Evolutionary conservation across 1,284 basidiomycete species (phyloP).

Genomic region (Moesziomyces sp.): DNA sequence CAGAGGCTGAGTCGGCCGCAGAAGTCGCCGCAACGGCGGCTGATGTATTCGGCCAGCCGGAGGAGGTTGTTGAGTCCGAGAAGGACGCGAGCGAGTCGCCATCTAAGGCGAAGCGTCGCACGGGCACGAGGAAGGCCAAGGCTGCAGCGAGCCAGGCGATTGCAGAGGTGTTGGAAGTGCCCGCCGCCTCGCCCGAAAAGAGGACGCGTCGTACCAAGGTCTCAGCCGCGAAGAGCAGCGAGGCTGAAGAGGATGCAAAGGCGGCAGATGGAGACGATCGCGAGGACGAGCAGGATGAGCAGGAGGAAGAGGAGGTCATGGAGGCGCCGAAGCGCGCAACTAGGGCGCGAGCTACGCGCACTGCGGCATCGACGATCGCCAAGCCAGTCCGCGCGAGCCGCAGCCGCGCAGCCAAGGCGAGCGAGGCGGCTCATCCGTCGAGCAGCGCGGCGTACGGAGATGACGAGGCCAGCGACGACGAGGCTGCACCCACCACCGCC

Average conservation of each 20-base stretch:
- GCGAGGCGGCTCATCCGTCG: slow-evolving; percentile 10
- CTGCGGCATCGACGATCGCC: slow-evolving; percentile 1
- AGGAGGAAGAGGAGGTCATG: slow-evolving; percentile 3
- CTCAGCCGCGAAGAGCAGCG: slow-evolving; percentile 3
- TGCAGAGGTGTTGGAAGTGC: slow-evolving; percentile 2
- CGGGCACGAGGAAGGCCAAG: slow-evolving; percentile 27
- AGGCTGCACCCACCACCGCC: neutral
- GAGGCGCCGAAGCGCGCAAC: slow-evolving; percentile 19
- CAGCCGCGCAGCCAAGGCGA: slow-evolving; percentile 6
- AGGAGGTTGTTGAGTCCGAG: neutral
- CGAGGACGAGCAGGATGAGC: neutral
- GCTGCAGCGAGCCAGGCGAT: slow-evolving; percentile 22
- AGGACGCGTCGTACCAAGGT: slow-evolving; percentile 8
- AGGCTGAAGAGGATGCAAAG: neutral
- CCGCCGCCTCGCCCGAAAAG: slow-evolving; percentile 17
- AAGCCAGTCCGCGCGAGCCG: slow-evolving; percentile 11
- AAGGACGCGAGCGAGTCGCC: slow-evolving; percentile 14
- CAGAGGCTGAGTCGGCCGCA: neutral
- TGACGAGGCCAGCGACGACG: slow-evolving; percentile 37
- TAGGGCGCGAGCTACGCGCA: slow-evolving; percentile 13
- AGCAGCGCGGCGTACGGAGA: slow-evolving; percentile 34
- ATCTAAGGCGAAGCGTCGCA: slow-evolving; percentile 20
- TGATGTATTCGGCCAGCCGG: neutral
- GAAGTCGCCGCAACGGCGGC: neutral
- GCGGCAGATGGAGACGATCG: neutral